Evolutionary conservation across 2,329 filamentous ascomycete genomes (phyloP).

Genomic region (Alternaria ventricosa): DNA sequence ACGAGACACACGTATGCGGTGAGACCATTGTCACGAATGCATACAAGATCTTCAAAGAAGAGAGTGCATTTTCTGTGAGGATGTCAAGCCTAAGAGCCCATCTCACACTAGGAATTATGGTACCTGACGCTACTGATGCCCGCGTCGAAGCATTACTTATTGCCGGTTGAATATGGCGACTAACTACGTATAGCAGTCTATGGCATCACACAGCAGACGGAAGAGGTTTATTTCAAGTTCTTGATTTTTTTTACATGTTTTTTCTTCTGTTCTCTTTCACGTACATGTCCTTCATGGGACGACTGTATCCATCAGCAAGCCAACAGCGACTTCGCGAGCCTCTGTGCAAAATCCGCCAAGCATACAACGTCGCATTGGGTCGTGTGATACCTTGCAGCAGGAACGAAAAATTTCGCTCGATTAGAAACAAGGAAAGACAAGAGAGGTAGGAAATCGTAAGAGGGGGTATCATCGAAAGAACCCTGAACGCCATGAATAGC

Average conservation of each 20-base stretch:
- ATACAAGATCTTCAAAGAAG: not conserved
- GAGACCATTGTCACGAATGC: not conserved
- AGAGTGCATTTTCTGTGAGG: not conserved
- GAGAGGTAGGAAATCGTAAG: slow-evolving; percentile 18
- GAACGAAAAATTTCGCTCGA: not conserved
- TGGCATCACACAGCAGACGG: not conserved
- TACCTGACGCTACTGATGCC: not conserved
- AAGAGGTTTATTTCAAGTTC: not conserved
- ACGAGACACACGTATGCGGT: not conserved
- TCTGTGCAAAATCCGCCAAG: not conserved
- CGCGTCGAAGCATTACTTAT: not conserved
- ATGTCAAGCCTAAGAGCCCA: not conserved
- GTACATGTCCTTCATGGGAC: slow-evolving; percentile 2
- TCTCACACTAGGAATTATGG: not conserved
- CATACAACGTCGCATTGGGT: not conserved
- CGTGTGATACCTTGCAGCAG: not conserved
- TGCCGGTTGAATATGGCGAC: not conserved
- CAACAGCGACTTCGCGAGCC: slow-evolving; percentile 1
- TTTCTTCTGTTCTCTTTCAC: slow-evolving; percentile 12
- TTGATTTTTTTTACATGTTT: slow-evolving; percentile 25
- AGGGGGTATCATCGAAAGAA: slow-evolving; percentile 34
- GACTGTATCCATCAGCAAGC: slow-evolving; percentile 12
- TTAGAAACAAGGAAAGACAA: slow-evolving; percentile 10
- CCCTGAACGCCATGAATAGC: slow-evolving; percentile 24
- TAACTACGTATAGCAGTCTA: not conserved